A percentile compares a stretch with the other conserved stretches of the same genome.
Conservation (phyloP, 805 yeast genomes). For the Tetrapisispora arboricola region DNA sequence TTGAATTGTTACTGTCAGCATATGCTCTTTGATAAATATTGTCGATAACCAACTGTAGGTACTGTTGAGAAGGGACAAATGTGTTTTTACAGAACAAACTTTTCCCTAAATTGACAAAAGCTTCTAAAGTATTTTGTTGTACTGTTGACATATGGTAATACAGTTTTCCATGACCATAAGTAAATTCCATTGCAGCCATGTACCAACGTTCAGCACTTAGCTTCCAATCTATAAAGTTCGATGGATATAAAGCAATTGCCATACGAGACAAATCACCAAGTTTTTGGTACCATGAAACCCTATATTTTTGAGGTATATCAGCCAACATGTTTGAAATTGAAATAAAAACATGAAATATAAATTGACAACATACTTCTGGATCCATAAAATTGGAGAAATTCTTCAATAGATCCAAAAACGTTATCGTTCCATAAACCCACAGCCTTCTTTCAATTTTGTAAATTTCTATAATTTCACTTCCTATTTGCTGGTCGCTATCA, state of each 20-base stretch:
- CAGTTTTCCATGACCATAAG: constrained; percentile 76
- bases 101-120: constrained; percentile 69
- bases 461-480: constrained; percentile 64
- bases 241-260: constrained; percentile 78
- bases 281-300: constrained; percentile 63
- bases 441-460: constrained; percentile 69
- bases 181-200: constrained; percentile 55
- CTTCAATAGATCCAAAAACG: constrained; percentile 66
- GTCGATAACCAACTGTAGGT: constrained; percentile 66
- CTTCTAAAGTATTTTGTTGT: constrained; percentile 59
- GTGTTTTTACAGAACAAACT: constrained; percentile 73
- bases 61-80: constrained; percentile 73
- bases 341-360: constrained; percentile 61
- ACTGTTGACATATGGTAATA: constrained; percentile 85
- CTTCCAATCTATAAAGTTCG: constrained; percentile 79
- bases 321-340: constrained; percentile 34
- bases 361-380: constrained; percentile 68
- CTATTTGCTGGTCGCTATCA: constrained; percentile 31
- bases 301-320: constrained; percentile 29
- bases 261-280: constrained; percentile 77
- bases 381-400: constrained; percentile 66
- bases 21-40: constrained; percentile 53
- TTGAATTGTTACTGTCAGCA: constrained; percentile 27
- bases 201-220: constrained; percentile 79
- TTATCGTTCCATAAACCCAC: constrained; percentile 83